Evolutionary conservation across 2,329 filamentous ascomycete species (phyloP).

Genomic region (Allantophomopsis lycopodina): DNA sequence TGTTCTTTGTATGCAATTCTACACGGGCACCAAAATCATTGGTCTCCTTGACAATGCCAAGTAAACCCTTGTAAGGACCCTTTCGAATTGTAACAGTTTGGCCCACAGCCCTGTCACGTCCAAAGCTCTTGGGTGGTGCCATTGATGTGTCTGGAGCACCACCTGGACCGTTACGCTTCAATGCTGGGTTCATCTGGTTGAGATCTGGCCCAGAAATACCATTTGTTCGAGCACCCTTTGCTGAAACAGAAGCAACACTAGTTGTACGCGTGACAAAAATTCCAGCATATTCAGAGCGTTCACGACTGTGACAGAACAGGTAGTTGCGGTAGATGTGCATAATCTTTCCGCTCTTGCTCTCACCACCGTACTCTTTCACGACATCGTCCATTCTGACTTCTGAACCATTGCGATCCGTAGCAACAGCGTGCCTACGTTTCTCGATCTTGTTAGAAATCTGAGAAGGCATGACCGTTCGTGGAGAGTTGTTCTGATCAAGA

Average conservation of each 20-base stretch:
- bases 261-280: constrained; percentile 78
- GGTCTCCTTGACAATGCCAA: constrained; percentile 92
- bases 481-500: constrained; percentile 79
- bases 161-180: constrained; percentile 52
- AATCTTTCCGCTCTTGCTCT: constrained; percentile 76
- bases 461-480: constrained; percentile 72
- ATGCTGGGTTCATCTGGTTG: constrained; percentile 80
- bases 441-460: constrained; percentile 85
- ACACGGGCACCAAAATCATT: constrained; percentile 78
- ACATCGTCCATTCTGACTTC: constrained; percentile 88
- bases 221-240: constrained; percentile 74
- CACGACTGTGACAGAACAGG: constrained; percentile 77
- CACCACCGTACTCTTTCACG: constrained; percentile 79
- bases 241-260: constrained; percentile 83
- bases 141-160: constrained; percentile 29
- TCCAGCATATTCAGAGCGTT: constrained; percentile 73
- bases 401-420: constrained; percentile 83
- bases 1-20: constrained; percentile 88
- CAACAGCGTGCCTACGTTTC: constrained; percentile 70
- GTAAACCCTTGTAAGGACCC: constrained; percentile 80
- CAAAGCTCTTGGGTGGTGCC: constrained; percentile 60
- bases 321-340: constrained; percentile 90
- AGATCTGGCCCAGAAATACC: constrained; percentile 59
- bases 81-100: constrained; percentile 84
- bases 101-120: constrained; percentile 72